Percentiles rank a stretch among this genome's conserved stretches.
phyloP scores from a whole-genome alignment of 805 yeast species.

The Kurtzmaniella cleridarum region DNA sequence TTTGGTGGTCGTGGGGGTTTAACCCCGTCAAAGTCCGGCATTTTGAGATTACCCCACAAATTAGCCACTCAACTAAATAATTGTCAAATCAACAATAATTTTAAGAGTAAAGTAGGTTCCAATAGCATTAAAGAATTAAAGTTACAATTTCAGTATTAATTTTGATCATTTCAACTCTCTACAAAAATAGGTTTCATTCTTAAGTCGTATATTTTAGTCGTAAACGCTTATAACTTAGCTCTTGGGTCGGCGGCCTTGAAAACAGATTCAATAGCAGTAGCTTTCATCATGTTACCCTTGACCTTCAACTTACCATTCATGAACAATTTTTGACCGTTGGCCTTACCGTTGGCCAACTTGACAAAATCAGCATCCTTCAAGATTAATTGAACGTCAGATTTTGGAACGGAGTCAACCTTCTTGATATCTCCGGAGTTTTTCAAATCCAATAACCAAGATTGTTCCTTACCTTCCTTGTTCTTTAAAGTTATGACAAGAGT shows the following conservation, averaged over 20 bases:
- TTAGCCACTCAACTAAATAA: no score
- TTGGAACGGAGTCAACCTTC: constrained; percentile 41
- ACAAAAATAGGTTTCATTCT: neutral
- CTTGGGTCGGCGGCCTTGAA: constrained; percentile 47
- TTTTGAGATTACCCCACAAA: no score
- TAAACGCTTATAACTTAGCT: constrained; percentile 33
- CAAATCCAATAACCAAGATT: constrained; percentile 65
- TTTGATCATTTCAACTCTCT: no score
- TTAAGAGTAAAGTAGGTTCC: neutral
- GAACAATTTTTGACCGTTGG: constrained; percentile 79
- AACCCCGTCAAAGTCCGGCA: no score
- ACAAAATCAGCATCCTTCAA: constrained; percentile 66
- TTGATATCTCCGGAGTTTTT: constrained; percentile 49
- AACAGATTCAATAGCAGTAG: constrained; percentile 66
- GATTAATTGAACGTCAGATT: constrained; percentile 59
- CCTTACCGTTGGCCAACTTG: constrained; percentile 69
- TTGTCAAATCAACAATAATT: no score
- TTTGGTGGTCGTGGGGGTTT: no score
- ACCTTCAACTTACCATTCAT: constrained; percentile 81
- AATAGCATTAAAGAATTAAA: no score
- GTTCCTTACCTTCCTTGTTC: constrained; percentile 53
- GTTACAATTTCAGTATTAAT: no score
- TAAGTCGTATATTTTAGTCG: no score
- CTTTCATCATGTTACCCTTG: constrained; percentile 89
- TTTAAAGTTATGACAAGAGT: constrained; percentile 61